Conservation (phyloP, 164 flowering plant species). For the Nelumbo lutea region DNA sequence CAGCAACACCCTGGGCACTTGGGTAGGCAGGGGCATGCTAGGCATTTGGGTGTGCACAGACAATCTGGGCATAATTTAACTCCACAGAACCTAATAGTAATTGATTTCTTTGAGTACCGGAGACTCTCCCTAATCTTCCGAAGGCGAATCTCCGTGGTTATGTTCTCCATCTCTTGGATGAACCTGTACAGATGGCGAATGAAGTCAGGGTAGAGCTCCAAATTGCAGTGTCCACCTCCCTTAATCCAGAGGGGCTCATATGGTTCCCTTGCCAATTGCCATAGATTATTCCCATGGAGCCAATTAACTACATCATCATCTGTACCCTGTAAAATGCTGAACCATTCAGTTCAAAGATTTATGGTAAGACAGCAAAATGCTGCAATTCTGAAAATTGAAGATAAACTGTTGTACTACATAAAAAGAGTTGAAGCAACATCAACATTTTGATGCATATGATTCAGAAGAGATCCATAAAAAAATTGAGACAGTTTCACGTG, state of each 20-base stretch:
- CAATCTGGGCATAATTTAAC: constrained; percentile 23
- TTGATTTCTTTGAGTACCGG: constrained; percentile 12
- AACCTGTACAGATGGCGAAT: constrained; percentile 74
- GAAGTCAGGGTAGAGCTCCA: constrained; percentile 94
- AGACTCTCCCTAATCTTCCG: constrained; percentile 53
- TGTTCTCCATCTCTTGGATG: constrained; percentile 76
- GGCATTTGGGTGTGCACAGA: no score
- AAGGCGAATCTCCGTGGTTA: constrained; percentile 57
- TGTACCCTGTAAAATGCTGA: constrained; percentile 58
- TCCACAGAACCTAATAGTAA: constrained; percentile 27
- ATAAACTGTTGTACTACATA: no score
- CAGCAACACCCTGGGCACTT: constrained; percentile 29
- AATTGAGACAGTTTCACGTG: no score
- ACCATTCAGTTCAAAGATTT: background rate
- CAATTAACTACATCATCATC: constrained; percentile 94
- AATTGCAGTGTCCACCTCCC: constrained; percentile 96
- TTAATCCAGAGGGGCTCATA: constrained; percentile 96
- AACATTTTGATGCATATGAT: no score
- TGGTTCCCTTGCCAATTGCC: constrained; percentile 79
- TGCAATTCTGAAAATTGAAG: no score
- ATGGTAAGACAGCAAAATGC: no score
- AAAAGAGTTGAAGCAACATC: no score
- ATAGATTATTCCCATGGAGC: constrained; percentile 77
- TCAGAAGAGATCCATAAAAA: no score
- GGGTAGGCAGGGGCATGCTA: constrained; percentile 29